Base-by-base conservation (phyloP, 495 filamentous ascomycete genomes). In the Aspergillus diversus region DNA sequence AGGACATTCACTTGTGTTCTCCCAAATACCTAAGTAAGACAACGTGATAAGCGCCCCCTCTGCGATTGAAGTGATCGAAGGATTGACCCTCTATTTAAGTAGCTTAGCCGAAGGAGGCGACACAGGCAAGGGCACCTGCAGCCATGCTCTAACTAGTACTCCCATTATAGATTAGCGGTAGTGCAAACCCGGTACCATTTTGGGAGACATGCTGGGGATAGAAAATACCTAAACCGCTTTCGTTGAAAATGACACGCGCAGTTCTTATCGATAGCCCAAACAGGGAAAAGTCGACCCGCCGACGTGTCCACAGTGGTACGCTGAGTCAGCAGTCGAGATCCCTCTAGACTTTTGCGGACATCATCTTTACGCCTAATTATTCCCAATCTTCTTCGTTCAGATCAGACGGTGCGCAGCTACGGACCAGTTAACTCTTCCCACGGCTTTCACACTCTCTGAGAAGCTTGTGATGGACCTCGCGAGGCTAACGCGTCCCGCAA, bases 401-500 rank as follows among this genome's bases (percentile, higher is more conserved):
- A 27, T 27, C 21, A 2, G 21, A 27, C 21, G 21, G 21, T 2
- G 21, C 21, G 21, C 21, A 27, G 21, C 21, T 27, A 27, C 21
- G 21, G 21, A 27, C 11, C 47, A 5, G 47, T 50, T n/a, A 5
- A 5, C n/a, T 27, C 6, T 50, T 11, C 47, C 47, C 8, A 43
- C 8, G 7, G n/a, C 34, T 46, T n/a, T 13, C 21, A 27, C 17
- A 53, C 39, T 12, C 47, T 1, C 9, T n/a, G 39, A n/a, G n/a
- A 43, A 12, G n/a, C n/a, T 7, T 17, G 16, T 17, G 34, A 80
- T 80, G 78, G 77, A 77, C 65, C 65, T 81, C 12, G 69, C 73
- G 43, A 67, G 64, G 57, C 70, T 80, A 5, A 77, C 74, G 17
- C 71, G 78, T 21, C 77, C 79, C 5, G 76, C 77, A 32, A 75